Evolutionary conservation across 2,329 filamentous ascomycete genomes (phyloP).

Genomic region (Ophiostoma australiae): DNA sequence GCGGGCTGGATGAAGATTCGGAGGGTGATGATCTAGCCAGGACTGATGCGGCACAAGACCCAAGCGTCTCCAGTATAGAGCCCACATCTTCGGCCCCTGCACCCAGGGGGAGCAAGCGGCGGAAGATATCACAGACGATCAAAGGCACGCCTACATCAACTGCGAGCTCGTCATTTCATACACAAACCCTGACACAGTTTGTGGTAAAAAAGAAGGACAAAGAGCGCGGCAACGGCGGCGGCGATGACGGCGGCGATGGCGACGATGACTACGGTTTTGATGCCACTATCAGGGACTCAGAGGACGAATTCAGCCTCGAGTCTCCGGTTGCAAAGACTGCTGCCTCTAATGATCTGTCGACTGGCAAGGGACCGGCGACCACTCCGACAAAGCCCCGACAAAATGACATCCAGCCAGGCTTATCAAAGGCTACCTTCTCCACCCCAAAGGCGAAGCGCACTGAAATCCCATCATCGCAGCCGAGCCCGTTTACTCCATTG

Average conservation of each 20-base stretch:
- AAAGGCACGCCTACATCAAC: background rate
- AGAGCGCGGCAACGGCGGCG: conserved; percentile 18
- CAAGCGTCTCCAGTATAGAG: background rate
- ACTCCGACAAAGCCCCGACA: conserved; percentile 7
- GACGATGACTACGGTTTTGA: conserved; percentile 22
- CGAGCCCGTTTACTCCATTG: conserved; percentile 41
- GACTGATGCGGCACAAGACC: background rate
- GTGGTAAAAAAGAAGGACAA: conserved; percentile 24
- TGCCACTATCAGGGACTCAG: conserved; percentile 21
- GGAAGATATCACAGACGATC: background rate
- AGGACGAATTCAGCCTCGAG: conserved; percentile 28
- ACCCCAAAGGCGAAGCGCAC: conserved; percentile 25
- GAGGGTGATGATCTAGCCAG: conserved; percentile 24
- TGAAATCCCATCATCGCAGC: conserved; percentile 45
- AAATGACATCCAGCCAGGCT: background rate
- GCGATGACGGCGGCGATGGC: conserved; percentile 24
- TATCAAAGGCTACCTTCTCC: background rate
- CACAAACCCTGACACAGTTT: conserved; percentile 37
- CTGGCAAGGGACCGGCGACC: background rate
- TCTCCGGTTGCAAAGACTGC: background rate
- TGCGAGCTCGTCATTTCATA: conserved; percentile 28
- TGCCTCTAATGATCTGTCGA: background rate
- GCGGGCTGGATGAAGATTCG: background rate
- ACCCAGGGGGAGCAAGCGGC: background rate
- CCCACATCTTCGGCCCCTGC: background rate